Base-by-base conservation (phyloP, 345 rosid genomes). In the Isatis tinctoria region DNA sequence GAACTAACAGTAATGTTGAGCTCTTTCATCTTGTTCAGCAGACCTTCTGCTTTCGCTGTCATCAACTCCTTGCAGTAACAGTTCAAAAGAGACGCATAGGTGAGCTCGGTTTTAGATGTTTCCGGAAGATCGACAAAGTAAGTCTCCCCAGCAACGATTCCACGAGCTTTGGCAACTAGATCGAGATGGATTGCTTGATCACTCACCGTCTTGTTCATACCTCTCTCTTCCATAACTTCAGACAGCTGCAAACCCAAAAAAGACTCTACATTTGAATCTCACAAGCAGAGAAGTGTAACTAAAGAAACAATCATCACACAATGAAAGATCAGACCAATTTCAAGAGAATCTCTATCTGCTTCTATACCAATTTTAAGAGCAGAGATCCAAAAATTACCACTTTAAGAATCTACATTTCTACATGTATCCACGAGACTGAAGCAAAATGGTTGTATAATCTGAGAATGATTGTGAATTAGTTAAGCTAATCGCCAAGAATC, bases 161-260 rank as follows among this genome's bases (percentile, higher is more conserved):
- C 99, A 18, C 78, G 82, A 71, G 87, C 79, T 84, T 95, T 92
- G 36, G 97, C 96, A 68, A 90, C 80, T 59, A 95, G 85, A 82
- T 95, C 98, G 10, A 95, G 92, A 92, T 95, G 99, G 33, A 95
- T 87, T 37, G 98, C 98, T 80, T 92, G 94, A 84, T 95, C 99
- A 64, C 96, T 89, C 36, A 85, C 90, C 1, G 98, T 95, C 86
- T 89, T 92, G 83, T 90, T 89, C 94, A 90, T 87, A 37, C 97
- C 94, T 80, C 90, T 84, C 51, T 70, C 60, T n/a, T 67, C 80
- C 98, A 90, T 88, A 28, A 78, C 78, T 75, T 95, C 94, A 36
- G 99, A 95, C 16, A 95, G 85, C 98, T 95, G 82, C 16, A 65
- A 69, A 71, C 28, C 18, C 17, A 20, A 52, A 70, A 78, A 40